Evolutionary conservation across 1,139 yeast species (phyloP), one percentile per base, ranked within the genome.

Genomic region (Yamadazyma atlantica): DNA sequence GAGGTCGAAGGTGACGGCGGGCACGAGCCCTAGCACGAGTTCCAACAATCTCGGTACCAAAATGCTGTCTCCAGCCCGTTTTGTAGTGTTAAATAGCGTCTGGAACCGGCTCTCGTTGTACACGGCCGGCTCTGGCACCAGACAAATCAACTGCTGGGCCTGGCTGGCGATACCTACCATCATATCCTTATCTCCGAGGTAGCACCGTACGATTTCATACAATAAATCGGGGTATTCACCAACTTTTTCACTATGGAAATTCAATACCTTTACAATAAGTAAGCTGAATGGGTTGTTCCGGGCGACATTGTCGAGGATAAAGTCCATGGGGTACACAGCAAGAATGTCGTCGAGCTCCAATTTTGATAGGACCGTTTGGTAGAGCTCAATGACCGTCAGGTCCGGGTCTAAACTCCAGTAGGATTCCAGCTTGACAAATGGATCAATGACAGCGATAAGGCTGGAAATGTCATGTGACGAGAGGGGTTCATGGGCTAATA

Each of bases 41-140:
- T 61, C 67, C 31, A 64, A 46, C 19, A 61, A 50, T 22, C 70
- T 45, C 1, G 66, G 48, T 4, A 52, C 36, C 22, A 55, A 36
- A 9, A 49, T 44, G 2, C 58, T 37, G 29, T 53, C 38, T n/a
- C 38, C 35, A 3, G 39, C 29, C 2, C 13, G 17, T 29, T 43
- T 44, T 7, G 41, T 40, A 7, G 12, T 16, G 4, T 26, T 19
- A 25, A 42, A 44, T n/a, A 48, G 21, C 7, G 13, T 9, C 10
- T 39, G 44, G 21, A 38, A 43, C 17, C 26, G 31, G 2, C 21
- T 39, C n/a, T 30, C 36, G 12, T 46, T 39, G 9, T 15, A 28
- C 10, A 28, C 12, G 21, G 21, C 4, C 12, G 4, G 4, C 5
- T 31, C 12, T 36, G 33, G 25, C 9, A 40, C 17, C 3, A 3